A percentile compares a stretch with the other conserved stretches of the same genome.
Evolutionary conservation across 208 protist species (phyloP).

Genomic region (Crithidia sp.): DNA sequence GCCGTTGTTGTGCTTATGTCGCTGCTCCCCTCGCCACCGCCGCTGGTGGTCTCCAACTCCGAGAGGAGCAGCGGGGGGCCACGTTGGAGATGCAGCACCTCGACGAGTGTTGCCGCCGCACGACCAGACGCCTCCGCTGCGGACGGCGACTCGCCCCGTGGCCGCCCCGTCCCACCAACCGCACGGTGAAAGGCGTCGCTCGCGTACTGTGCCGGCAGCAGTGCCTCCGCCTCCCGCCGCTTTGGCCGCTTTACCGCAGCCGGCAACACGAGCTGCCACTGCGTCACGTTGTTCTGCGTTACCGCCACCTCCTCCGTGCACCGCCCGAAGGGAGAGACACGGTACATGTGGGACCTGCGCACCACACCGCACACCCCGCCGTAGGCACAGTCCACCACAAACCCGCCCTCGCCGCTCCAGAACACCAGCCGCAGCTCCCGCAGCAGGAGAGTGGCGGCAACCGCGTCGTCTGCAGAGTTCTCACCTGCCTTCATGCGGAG

Average conservation of each 20-base stretch:
- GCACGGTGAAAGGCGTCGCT: slow-evolving; percentile 21
- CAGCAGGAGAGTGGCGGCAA: slow-evolving; percentile 5
- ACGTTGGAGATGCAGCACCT: slow-evolving; percentile 11
- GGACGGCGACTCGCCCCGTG: neutral
- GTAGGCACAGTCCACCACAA: slow-evolving; percentile 77
- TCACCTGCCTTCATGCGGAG: slow-evolving; percentile 15
- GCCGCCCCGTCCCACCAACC: neutral
- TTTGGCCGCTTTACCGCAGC: slow-evolving; percentile 27
- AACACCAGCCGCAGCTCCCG: slow-evolving; percentile 5
- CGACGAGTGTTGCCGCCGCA: neutral
- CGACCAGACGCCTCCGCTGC: neutral
- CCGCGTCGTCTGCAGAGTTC: slow-evolving; percentile 17
- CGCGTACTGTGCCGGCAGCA: slow-evolving; percentile 27
- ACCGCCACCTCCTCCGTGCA: slow-evolving; percentile 50
- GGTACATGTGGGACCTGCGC: slow-evolving; percentile 33
- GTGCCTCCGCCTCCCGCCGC: slow-evolving; percentile 37
- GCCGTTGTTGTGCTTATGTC: too few species aligned
- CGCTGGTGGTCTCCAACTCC: neutral
- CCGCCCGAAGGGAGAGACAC: slow-evolving; percentile 78
- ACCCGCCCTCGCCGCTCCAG: slow-evolving; percentile 20
- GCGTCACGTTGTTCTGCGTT: slow-evolving; percentile 13
- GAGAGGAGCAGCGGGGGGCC: neutral
- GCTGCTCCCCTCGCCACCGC: too few species aligned
- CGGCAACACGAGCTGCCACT: slow-evolving; percentile 34
- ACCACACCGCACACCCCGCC: slow-evolving; percentile 54